Evolutionary conservation across 2,329 filamentous ascomycete species (phyloP), one percentile per base, ranked within the genome.

Genomic region (Niveomyces coronatus): DNA sequence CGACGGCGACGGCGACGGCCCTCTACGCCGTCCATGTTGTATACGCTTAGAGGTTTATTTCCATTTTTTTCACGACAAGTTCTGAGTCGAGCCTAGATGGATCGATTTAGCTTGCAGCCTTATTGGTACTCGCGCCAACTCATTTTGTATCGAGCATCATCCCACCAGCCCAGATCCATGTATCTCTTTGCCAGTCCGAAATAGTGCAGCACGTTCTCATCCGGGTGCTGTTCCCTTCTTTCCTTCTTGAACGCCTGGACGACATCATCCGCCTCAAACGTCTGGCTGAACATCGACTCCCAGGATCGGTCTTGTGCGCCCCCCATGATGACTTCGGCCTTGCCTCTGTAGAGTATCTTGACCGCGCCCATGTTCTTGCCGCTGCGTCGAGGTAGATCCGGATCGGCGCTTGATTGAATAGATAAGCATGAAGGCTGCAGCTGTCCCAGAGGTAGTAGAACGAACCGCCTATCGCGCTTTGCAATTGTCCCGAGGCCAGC

Each of bases 171-270:
- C 13, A 38, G 15, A 22, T 33, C 23, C 30, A 20, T 27, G 5
- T 30, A 9, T 10, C 36, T 33, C 17, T 28, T 22, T 33, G n/a
- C 8, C 30, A 32, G 22, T 10, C 18, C 16, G n/a, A 38, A 28
- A 27, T 8, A 28, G 22, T 28, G 29, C 17, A 38, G 9, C 22
- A 38, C 13, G 9, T 38, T 19, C 17, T 38, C 36, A 11, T 38
- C 17, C 6, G 16, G 20, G 22, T 9, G 11, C 10, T 9, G 10
- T 17, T 37, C 31, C 19, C 15, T 37, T 28, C 31, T 37, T 15
- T 37, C 28, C 3, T 9, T 31, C 16, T 31, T 26, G 13, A 37
- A 37, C 19, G 35, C 35, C 28, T 13, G 24, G 7, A 37, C 14
- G 18, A 37, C 19, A 4, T 37, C 28, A 19, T 37, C 35, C 13